A percentile compares a stretch with the other conserved stretches of the same genome.
Conservation (phyloP, 2,329 filamentous ascomycete genomes). For the Botryosphaeria dothidea region DNA sequence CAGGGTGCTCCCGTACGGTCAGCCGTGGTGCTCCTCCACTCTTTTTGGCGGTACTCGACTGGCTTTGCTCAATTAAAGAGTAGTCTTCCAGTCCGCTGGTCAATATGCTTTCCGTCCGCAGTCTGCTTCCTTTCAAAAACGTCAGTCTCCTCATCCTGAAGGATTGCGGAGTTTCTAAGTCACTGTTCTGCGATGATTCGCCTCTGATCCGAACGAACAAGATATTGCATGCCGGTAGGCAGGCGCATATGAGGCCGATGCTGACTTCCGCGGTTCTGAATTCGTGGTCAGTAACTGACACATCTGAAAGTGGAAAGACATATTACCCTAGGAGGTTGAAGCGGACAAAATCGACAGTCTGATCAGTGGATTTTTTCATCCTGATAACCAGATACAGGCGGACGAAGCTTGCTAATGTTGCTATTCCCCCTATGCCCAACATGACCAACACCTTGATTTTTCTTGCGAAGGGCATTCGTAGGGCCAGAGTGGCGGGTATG, state of each 20-base stretch:
- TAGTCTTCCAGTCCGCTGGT: background rate
- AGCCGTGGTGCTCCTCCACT: background rate
- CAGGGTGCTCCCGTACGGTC: background rate
- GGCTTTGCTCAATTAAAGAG: background rate
- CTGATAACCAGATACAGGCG: background rate
- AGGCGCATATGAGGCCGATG: conserved; percentile 3
- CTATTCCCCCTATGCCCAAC: conserved; percentile 34
- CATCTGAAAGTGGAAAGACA: background rate
- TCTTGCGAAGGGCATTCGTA: conserved; percentile 30
- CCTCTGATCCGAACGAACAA: background rate
- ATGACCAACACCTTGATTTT: conserved; percentile 37
- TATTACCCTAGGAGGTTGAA: background rate
- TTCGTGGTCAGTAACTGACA: background rate
- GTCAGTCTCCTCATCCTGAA: background rate
- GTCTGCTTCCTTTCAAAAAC: background rate
- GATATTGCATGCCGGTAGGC: background rate
- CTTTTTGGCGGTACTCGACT: background rate
- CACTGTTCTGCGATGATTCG: background rate
- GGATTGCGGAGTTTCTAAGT: background rate
- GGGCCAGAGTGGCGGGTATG: conserved; percentile 33
- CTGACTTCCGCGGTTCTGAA: background rate
- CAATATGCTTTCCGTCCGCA: background rate
- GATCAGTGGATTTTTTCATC: background rate
- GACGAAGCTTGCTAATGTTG: conserved; percentile 28
- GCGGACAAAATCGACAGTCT: background rate